These are phyloP conservation scores for Aquilaria yunnanensis DNA, from an alignment of 345 rosid species.

Conservation along the genomic window DNA sequence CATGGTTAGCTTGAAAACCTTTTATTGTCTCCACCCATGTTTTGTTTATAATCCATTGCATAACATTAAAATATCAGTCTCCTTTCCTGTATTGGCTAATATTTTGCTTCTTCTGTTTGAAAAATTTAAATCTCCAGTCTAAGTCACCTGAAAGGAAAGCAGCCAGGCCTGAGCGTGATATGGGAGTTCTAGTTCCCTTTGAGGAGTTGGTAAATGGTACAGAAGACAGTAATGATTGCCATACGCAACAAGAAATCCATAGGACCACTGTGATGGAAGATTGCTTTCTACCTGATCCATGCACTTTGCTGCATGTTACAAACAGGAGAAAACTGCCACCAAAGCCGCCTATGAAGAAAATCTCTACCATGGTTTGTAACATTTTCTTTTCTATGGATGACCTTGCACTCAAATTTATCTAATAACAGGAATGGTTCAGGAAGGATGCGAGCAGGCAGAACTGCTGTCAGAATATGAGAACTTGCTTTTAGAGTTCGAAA, in stretches of 20 bases:
- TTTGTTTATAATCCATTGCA: too few species aligned
- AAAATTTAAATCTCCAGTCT: slow-evolving; percentile 26
- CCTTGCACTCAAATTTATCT: slow-evolving; percentile 19
- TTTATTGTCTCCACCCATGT: too few species aligned
- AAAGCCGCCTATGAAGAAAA: slow-evolving; percentile 43
- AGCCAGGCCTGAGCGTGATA: slow-evolving; percentile 33
- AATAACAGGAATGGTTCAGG: slow-evolving; percentile 37
- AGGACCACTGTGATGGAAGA: slow-evolving; percentile 28
- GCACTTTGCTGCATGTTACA: slow-evolving; percentile 68
- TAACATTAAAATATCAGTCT: too few species aligned
- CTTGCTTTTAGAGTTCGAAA: slow-evolving; percentile 54
- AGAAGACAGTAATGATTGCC: slow-evolving; percentile 28
- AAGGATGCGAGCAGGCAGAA: slow-evolving; percentile 34
- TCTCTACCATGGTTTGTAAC: slow-evolving; percentile 48
- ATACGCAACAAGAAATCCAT: slow-evolving; percentile 33
- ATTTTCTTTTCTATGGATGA: slow-evolving; percentile 15
- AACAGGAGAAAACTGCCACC: slow-evolving; percentile 62
- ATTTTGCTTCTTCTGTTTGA: too few species aligned
- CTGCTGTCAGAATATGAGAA: slow-evolving; percentile 61
- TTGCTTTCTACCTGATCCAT: slow-evolving; percentile 61
- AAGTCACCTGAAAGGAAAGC: slow-evolving; percentile 44
- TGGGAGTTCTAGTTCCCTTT: slow-evolving; percentile 67
- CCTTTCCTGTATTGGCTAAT: too few species aligned
- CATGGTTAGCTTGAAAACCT: too few species aligned
- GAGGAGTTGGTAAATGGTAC: slow-evolving; percentile 47